Evolutionary conservation across 805 yeast genomes (phyloP), one percentile per base, ranked within the genome.

Genomic region (Hyphopichia homilentoma): DNA sequence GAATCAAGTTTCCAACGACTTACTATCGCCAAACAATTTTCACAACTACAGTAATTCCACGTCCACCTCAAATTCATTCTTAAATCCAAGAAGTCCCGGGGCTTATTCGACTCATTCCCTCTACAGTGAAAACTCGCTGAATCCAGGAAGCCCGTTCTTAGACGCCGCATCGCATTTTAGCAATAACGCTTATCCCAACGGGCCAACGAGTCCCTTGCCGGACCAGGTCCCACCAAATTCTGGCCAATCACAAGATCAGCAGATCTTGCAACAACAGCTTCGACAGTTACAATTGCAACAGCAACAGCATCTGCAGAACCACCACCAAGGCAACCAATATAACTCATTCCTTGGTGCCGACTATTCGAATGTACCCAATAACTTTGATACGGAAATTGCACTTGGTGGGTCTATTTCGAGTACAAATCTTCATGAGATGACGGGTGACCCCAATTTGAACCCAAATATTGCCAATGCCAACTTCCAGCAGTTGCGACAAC

Each of bases 351-450:
- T 20, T 8, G 11, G 11, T 20, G 11, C 9, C 11, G 11, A 20
- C 11, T 8, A 20, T 20, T 20, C 22, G 9, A 20, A 20, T 20
- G 9, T 8, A 20, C 35, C 33, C 12, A 48, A 46, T 27, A 27
- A 42, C 4, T 62, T 61, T 38, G 62, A 57, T 32, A 46, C 47
- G 16, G 70, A 62, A 38, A 62, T 65, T 13, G 57, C 50, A 1
- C 47, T 65, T 21, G 72, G 72, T 2, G 65, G 58, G 22, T 61
- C 68, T 4, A 51, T 65, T 2, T 58, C 65, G 16, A 47, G 54
- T 30, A 57, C 66, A 0, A 61, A 65, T 40, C 49, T 65, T 35
- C 41, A 27, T 11, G 40, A 35, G 2, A 26, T 39, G 27, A 26
- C n/a, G n/a, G n/a, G 27, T 12, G 38, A 38, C 25, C 12, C 35